Evolutionary conservation across 192 early-diverging fungal species (phyloP), one percentile per base, ranked within the genome.

Genomic region (Coemansia sp.): DNA sequence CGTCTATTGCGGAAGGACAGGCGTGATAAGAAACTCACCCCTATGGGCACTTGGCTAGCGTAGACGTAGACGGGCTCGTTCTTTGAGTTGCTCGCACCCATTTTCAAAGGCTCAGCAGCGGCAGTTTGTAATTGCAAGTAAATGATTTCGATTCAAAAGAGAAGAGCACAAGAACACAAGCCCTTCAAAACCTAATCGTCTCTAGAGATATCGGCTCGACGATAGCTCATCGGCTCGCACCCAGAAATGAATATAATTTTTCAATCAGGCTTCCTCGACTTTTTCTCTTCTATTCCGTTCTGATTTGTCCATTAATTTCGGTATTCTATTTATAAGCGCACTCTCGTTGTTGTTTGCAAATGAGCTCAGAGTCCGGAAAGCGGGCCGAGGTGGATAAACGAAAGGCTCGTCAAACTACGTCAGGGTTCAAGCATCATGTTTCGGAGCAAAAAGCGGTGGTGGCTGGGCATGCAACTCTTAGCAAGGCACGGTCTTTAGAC

Each of bases 31-130:
- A 29, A 41, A 78, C 80, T 83, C 78, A 78, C 80, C 22, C 73
- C 76, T 38, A 83, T 66, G 7, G 80, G 76, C 4, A 83, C 62
- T 22, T 69, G 59, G 67, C 59, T 65, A 38, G 65, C 69, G 60
- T 83, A 83, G 41, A 83, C 56, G 49, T 77, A 70, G 16, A 78
- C 76, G n/a, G 69, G 69, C 61, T 78, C 76, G 13, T 70, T 50
- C 61, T 83, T 82, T 16, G 79, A 82, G 52, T 82, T 82, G 61
- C 67, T 63, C 20, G 79, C 67, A 35, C 79, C 79, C 79, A 82
- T 82, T 58, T 64, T 75, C 35, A 41, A 41, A 41, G 11, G 4
- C 13, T 16, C 40, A 5, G 40, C 40, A 41, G 40, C 4, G 40
- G 11, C 9, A 3, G 9, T 15, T n/a, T 34, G 20, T 20, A 22